A percentile compares a stretch with the other conserved stretches of the same genome.
phyloP scores from a whole-genome alignment of 225 moss, liverwort and hornwort species.

The Thuidium tamariscinum region DNA sequence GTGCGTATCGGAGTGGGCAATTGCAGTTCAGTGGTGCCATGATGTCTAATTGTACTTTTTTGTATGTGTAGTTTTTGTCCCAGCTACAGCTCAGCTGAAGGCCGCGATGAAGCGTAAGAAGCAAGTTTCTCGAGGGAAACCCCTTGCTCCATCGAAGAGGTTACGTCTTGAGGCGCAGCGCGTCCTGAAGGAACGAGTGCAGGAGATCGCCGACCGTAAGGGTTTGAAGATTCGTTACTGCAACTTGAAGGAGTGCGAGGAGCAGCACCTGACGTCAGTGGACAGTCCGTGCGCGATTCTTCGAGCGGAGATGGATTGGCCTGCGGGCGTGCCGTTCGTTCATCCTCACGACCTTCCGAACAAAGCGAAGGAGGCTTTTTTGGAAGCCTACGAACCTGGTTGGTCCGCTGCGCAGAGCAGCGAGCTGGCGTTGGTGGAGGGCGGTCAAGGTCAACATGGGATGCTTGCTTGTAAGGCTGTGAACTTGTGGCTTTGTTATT shows the following conservation, averaged over 20 bases:
- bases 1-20: background rate
- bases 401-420: constrained; percentile 97
- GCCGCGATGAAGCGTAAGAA: constrained; percentile 81
- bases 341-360: constrained; percentile 99
- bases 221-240: constrained; percentile 96
- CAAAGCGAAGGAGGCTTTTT: constrained; percentile 94
- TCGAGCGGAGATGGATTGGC: constrained; percentile 98
- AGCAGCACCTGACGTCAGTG: constrained; percentile 66
- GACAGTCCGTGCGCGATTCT: constrained; percentile 86
- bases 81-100: constrained; percentile 63
- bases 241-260: constrained; percentile 96
- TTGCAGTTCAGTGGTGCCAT: background rate
- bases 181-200: constrained; percentile 90
- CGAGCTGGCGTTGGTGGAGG: constrained; percentile 70
- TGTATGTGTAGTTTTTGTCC: constrained; percentile 32
- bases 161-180: constrained; percentile 93
- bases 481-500: background rate
- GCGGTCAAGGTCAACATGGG: constrained; percentile 68
- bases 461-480: constrained; percentile 88
- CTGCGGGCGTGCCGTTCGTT: constrained; percentile 88
- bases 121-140: constrained; percentile 90
- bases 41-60: background rate
- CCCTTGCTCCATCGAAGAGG: constrained; percentile 92
- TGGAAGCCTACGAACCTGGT: constrained; percentile 98
- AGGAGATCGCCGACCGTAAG: constrained; percentile 95